These are phyloP conservation scores for Talaromyces sp. DNA, from an alignment of 2,329 filamentous ascomycete species.

Conservation along the genomic window DNA sequence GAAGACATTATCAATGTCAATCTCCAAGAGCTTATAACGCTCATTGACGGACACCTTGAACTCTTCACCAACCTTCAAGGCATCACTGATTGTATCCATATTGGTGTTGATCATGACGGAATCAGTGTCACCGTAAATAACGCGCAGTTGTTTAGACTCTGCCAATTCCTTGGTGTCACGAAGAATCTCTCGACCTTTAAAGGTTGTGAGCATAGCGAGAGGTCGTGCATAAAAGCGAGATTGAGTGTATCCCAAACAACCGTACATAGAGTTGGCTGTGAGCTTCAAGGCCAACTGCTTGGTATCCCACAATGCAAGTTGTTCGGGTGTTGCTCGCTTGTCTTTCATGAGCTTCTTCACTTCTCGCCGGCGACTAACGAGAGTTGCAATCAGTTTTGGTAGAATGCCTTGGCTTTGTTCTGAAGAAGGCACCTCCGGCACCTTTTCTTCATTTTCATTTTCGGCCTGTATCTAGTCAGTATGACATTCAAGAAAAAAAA, in stretches of 20 bases:
- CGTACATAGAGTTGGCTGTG: constrained; percentile 99
- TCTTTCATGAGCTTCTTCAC: constrained; percentile 98
- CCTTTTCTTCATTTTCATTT: constrained; percentile 75
- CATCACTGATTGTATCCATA: constrained; percentile 85
- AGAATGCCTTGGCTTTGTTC: constrained; percentile 79
- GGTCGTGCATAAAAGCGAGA: constrained; percentile 96
- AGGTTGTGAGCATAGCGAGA: constrained; percentile 90
- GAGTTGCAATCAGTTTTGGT: constrained; percentile 82
- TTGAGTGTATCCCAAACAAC: constrained; percentile 92
- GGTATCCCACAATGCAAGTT: constrained; percentile 94
- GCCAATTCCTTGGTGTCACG: constrained; percentile 93
- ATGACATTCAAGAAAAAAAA: neutral
- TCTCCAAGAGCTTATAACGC: constrained; percentile 85
- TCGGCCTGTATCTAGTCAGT: constrained; percentile 28
- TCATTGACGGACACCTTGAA: constrained; percentile 96
- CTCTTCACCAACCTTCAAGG: constrained; percentile 83
- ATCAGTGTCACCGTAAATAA: constrained; percentile 98
- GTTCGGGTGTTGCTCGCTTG: constrained; percentile 75
- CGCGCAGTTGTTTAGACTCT: constrained; percentile 82
- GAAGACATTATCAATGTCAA: constrained; percentile 98
- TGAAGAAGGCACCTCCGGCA: constrained; percentile 73
- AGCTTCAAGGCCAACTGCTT: constrained; percentile 95
- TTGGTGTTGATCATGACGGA: constrained; percentile 99
- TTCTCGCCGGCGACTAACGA: constrained; percentile 81
- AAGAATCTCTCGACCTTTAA: constrained; percentile 95